Base-by-base conservation (phyloP, 768 basidiomycete genomes). In the Xerocomus brunneocitrinus region DNA sequence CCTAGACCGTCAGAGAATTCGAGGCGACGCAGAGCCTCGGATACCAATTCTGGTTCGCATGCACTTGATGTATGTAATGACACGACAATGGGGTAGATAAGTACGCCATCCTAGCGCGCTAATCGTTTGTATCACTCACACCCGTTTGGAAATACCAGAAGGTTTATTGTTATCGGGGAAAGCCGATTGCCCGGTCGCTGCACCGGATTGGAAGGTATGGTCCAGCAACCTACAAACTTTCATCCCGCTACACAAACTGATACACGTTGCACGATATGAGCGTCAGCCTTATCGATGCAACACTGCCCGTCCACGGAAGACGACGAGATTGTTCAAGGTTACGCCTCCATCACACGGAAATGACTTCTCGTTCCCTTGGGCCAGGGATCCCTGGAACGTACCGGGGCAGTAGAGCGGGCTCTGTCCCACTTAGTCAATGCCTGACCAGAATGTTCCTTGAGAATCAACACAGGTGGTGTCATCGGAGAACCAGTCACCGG, bases 171-270 rank as follows among this genome's bases (percentile, higher is more conserved):
- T 31, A 22, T 50, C 50, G 45, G 22, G 51, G 47, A 41, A 38
- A 53, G 49, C 46, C 30, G 56, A 32, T 32, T 8, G 31, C 31
- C 48, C 46, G 50, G 45, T 42, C 30, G 35, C 24, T 39, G 19
- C 47, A 54, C 57, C 19, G 43, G 48, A 55, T 55, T 49, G 53
- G 63, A 50, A 62, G 27, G 40, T 52, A 28, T 19, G 43, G 42
- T 14, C 60, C 44, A 32, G n/a, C 32, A 30, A 8, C 25, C 12
- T 42, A 40, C 47, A 50, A 50, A n/a, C 50, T 42, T 31, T 51
- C 50, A 34, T 30, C 40, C 49, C 45, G 53, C 48, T 50, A 38
- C 36, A 38, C 8, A 50, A 47, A 39, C 34, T 28, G 52, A 53
- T 53, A 36, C 55, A 52, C 47, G 45, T 54, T 42, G 58, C 43